A percentile compares a stretch with the other conserved stretches of the same genome.
Conservation (phyloP, 2,329 filamentous ascomycete species). For the Cercospora sp. region DNA sequence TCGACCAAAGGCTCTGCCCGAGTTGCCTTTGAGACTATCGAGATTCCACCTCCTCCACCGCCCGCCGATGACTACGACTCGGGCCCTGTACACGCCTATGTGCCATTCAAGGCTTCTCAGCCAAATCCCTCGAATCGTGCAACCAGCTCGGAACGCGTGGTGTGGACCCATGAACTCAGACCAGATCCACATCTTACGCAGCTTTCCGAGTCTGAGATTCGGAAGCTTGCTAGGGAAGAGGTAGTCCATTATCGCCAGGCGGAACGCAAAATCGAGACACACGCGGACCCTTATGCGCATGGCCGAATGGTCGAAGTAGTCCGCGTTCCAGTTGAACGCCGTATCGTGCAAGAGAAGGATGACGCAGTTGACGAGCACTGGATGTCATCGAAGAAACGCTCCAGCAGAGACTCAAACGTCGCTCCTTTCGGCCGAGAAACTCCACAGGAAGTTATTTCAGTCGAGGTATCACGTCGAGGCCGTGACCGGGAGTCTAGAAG, state of each 20-base stretch:
- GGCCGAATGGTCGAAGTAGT: slow-evolving; percentile 31
- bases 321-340: slow-evolving; percentile 28
- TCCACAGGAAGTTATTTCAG: neutral
- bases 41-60: slow-evolving; percentile 20
- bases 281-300: slow-evolving; percentile 35
- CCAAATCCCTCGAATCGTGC: neutral
- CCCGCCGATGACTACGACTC: neutral
- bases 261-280: slow-evolving; percentile 38
- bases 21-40: slow-evolving; percentile 8
- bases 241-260: slow-evolving; percentile 37
- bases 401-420: slow-evolving; percentile 12
- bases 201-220: slow-evolving; percentile 29
- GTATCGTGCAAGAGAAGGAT: slow-evolving; percentile 30
- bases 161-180: neutral
- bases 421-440: neutral
- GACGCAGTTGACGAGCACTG: slow-evolving; percentile 19
- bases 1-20: neutral
- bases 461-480: neutral
- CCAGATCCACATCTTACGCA: neutral
- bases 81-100: neutral
- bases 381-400: slow-evolving; percentile 10
- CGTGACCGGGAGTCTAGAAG: neutral
- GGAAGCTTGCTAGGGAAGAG: slow-evolving; percentile 38
- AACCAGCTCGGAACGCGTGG: neutral
- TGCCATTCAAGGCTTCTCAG: neutral